These are phyloP conservation scores for Fusarium verticillioides DNA, from an alignment of 2,329 filamentous ascomycete genomes.

Conservation along the genomic window DNA sequence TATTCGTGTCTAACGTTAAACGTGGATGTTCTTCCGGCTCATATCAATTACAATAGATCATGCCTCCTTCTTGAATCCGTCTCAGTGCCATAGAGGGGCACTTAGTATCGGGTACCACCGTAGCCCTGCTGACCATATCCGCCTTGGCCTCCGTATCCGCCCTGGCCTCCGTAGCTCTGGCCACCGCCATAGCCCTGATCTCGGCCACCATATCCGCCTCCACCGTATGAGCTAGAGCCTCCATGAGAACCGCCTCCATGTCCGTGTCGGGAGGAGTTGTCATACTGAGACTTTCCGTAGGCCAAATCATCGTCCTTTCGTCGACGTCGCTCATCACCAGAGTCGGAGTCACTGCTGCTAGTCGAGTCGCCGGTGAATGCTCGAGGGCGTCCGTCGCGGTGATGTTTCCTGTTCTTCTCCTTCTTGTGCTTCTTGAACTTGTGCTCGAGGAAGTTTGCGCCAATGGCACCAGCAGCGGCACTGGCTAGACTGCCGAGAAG, in stretches of 20 bases:
- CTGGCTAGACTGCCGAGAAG: constrained; percentile 60
- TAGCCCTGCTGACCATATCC: constrained; percentile 1
- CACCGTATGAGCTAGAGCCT: background rate
- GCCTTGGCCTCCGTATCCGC: background rate
- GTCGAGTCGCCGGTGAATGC: constrained; percentile 36
- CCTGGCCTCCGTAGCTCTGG: background rate
- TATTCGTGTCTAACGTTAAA: background rate
- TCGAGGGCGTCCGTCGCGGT: constrained; percentile 36
- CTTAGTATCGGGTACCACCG: background rate
- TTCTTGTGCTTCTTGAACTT: constrained; percentile 49
- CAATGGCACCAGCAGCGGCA: constrained; percentile 60
- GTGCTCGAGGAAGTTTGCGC: constrained; percentile 59
- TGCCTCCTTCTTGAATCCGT: background rate
- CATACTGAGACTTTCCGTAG: constrained; percentile 24
- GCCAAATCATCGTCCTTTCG: constrained; percentile 23
- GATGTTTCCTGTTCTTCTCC: constrained; percentile 41
- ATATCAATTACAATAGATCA: background rate
- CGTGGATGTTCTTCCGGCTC: background rate
- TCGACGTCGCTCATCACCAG: constrained; percentile 34
- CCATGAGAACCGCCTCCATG: background rate
- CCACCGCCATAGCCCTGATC: constrained; percentile 5
- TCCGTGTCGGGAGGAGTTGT: constrained; percentile 7
- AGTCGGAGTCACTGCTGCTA: constrained; percentile 42
- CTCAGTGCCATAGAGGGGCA: background rate
- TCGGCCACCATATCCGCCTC: background rate